Conservation (phyloP, 129 eudicot genomes). For the Centrapalus pauciflorus region DNA sequence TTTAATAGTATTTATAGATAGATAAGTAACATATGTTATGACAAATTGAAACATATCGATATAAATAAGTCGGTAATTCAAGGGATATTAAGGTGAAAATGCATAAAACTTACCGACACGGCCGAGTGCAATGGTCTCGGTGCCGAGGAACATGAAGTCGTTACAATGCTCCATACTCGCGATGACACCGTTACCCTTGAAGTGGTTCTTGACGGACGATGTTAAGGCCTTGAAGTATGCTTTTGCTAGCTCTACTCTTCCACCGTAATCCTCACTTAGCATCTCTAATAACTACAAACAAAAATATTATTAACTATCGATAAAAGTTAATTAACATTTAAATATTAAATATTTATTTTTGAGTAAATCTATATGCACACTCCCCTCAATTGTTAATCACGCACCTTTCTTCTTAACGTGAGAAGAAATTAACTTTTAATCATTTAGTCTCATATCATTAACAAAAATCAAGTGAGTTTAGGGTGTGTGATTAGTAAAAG, state of each 20-base stretch:
- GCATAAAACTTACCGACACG: conserved; percentile 61
- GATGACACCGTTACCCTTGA: conserved; percentile 85
- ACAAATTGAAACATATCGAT: background rate
- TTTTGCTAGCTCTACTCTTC: conserved; percentile 81
- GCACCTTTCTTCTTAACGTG: too few species aligned
- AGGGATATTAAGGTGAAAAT: background rate
- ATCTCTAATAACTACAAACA: conserved; percentile 54
- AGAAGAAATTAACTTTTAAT: too few species aligned
- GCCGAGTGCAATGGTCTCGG: conserved; percentile 79
- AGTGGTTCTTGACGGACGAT: conserved; percentile 61
- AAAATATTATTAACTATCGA: too few species aligned
- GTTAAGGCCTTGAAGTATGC: conserved; percentile 81
- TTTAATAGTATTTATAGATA: too few species aligned
- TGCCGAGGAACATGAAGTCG: conserved; percentile 96
- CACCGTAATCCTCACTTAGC: conserved; percentile 86
- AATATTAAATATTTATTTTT: too few species aligned
- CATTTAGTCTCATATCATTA: too few species aligned
- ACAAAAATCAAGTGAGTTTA: too few species aligned
- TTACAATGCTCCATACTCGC: conserved; percentile 99
- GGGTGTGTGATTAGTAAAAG: too few species aligned
- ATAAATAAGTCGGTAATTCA: background rate
- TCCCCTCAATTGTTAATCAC: too few species aligned
- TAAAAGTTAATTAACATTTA: too few species aligned
- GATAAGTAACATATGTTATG: background rate
- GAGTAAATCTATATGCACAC: too few species aligned